Percentiles rank a stretch among this genome's conserved stretches.
These are phyloP conservation scores for Epipyxis sp. DNA, from an alignment of 108 stramenopile genomes.

Conservation along the genomic window DNA sequence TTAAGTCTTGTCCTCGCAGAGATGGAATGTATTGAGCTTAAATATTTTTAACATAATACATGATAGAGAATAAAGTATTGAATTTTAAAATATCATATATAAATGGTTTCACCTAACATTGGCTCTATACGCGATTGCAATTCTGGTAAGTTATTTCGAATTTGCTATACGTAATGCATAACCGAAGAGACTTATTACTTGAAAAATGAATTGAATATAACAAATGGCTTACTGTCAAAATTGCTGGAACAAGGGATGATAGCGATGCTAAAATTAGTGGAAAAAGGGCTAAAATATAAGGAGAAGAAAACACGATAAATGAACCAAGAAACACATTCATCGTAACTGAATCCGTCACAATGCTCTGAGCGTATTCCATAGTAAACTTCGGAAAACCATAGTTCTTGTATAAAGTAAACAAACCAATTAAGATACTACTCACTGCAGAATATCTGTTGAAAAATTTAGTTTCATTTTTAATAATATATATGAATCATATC, in stretches of 20 bases:
- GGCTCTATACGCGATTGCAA: too few relatives aligned
- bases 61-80: too few relatives aligned
- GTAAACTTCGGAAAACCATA: not conserved
- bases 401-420: not conserved
- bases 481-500: too few relatives aligned
- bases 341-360: constrained; percentile 1
- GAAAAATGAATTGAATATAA: not conserved
- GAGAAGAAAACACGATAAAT: not conserved
- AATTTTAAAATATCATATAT: too few relatives aligned
- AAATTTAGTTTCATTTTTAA: not conserved
- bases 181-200: not conserved
- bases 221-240: too few relatives aligned
- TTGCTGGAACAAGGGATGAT: constrained; percentile 2
- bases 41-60: too few relatives aligned
- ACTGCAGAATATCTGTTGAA: not conserved
- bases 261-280: too few relatives aligned
- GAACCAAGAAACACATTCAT: not conserved
- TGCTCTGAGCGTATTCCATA: not conserved
- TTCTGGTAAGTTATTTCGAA: too few relatives aligned
- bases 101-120: too few relatives aligned
- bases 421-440: not conserved
- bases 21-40: too few relatives aligned
- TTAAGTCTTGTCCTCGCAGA: too few relatives aligned
- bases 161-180: too few relatives aligned
- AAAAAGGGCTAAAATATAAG: not conserved